Evolutionary conservation across 176 grass and related monocot genomes (phyloP), one percentile per base, ranked within the genome.

Genomic region (Elaeis guineensis): DNA sequence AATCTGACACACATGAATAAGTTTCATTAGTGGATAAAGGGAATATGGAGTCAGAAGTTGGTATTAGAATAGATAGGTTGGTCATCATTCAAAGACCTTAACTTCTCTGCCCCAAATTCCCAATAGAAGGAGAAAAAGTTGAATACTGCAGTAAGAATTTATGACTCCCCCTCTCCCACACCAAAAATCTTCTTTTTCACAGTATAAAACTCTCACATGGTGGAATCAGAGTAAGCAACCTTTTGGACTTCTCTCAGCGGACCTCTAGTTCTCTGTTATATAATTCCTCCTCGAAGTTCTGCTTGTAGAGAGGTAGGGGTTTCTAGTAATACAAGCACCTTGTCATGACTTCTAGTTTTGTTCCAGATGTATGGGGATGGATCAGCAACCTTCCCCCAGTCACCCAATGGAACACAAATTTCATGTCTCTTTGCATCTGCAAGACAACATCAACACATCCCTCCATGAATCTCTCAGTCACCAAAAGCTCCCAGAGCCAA

Each of bases 361-460:
- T 55, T 49, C 75, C 84, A 57, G 81, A 89, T 32, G 72, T 69
- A 61, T 91, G 79, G 73, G 63, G 63, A 25, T 98, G 93, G 93
- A 89, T 98, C 62, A 74, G 25, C 49, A 83, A 23, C 56, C 84
- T 92, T 28, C 84, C 93, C 19, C 81, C 76, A 26, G 83, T 92
- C 73, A 65, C 76, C 77, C 87, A 86, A 19, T 98, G 93, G 93
- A 78, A 66, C 61, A 74, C 76, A 80, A 79, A 19, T 16, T 22
- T 69, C 32, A 80, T 81, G 75, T 92, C 78, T 72, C 73, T 92
- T 55, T 76, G 81, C 77, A 85, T 98, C 29, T 92, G 93, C 52
- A 50, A 73, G 20, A 63, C 76, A n/a, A 63, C 72, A 19, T 75
- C 80, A 4, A n/a, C 58, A 25, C 72, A 70, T 5, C 25, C 93